Base-by-base conservation (phyloP, 306 rosid genomes). In the Parietaria judaica region DNA sequence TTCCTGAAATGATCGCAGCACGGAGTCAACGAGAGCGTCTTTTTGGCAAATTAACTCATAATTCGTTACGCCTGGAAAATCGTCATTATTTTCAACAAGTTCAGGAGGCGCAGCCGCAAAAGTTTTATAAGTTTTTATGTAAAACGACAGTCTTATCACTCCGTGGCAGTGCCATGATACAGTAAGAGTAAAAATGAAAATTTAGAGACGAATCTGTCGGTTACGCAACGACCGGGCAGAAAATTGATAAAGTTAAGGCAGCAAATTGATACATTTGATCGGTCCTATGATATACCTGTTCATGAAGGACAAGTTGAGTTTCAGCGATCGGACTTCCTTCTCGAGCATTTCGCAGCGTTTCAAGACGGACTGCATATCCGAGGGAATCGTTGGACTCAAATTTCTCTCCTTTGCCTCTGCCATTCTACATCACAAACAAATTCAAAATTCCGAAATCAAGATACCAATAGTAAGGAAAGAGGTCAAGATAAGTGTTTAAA, bases 341-440 rank as follows among this genome's bases (percentile, higher is more conserved):
- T 90, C 97, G 72, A 91, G 92, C 69, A 45, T 85, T 41, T 91
- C 97, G 44, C 97, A 91, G 17, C 97, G 73, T 76, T 91, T 91
- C 72, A 91, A 65, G 58, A 85, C 72, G 51, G 92, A 83, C 71
- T 91, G 96, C 81, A 87, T 78, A 16, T 91, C 97, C 17, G 96
- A 80, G 8, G 97, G 97, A 69, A 85, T 70, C 52, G 84, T 63
- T 9, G 97, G 97, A 39, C 87, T 80, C 66, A 71, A 83, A 41
- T 80, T 87, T 68, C 97, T 85, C 66, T 85, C 97, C 79, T 91
- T 91, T 66, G 96, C 97, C 75, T 91, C 97, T 8, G 97, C 97
- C 96, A 91, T 87, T 81, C 97, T 90, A 72, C 81, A 69, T 58
- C 66, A 61, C 59, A 12, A 53, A 63, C 7, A 72, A 70, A 67